Evolutionary conservation across 1,139 yeast genomes (phyloP).

Genomic region (Magnusiomyces magnusii): DNA sequence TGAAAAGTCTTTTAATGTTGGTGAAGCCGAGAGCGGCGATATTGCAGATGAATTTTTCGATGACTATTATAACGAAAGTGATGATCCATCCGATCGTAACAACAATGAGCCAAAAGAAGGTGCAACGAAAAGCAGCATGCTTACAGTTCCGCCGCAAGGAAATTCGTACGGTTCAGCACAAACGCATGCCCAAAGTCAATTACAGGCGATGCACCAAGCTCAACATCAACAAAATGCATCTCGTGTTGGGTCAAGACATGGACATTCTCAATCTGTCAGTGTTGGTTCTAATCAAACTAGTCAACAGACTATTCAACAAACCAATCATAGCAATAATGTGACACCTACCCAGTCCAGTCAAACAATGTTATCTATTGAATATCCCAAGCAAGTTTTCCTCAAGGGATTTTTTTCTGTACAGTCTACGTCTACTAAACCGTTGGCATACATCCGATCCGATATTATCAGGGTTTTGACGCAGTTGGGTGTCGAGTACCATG

Average conservation of each 20-base stretch:
- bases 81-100: constrained; percentile 1
- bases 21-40: constrained; percentile 39
- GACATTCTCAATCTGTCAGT: constrained; percentile 9
- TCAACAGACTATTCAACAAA: too few relatives aligned
- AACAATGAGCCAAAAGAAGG: not conserved
- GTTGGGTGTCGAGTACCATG: constrained; percentile 75
- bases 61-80: constrained; percentile 47
- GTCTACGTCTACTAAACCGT: constrained; percentile 87
- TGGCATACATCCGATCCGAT: constrained; percentile 81
- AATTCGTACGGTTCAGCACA: not conserved
- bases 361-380: constrained; percentile 92
- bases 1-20: constrained; percentile 32
- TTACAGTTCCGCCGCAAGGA: not conserved
- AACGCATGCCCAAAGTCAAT: not conserved
- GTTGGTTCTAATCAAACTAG: too few relatives aligned
- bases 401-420: constrained; percentile 95
- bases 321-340: too few relatives aligned
- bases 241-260: not conserved
- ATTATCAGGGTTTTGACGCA: constrained; percentile 71
- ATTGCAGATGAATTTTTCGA: constrained; percentile 58
- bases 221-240: not conserved
- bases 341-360: constrained; percentile 35
- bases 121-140: not conserved
- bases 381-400: constrained; percentile 82
- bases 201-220: not conserved